Percentiles rank a stretch among this genome's conserved stretches.
phyloP scores from a whole-genome alignment of 2,329 filamentous ascomycete genomes.

The Mycosphaerella arachidis region DNA sequence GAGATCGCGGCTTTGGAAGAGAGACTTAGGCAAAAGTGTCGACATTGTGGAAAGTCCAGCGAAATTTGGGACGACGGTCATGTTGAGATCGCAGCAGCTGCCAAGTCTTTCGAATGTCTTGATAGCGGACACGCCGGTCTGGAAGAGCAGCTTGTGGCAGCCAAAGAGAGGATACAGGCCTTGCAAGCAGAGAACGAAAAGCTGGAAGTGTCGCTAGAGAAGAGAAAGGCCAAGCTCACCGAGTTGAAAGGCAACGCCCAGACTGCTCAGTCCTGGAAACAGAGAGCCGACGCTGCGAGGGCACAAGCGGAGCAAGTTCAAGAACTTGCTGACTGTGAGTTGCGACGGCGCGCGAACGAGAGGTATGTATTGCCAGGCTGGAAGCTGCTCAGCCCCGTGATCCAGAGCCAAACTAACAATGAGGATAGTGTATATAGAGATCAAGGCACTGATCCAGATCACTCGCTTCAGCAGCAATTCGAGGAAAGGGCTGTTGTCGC shows the following conservation, averaged over 20 bases:
- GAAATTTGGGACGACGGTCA: not conserved
- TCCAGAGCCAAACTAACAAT: not conserved
- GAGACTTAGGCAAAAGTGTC: not conserved
- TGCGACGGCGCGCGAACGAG: not conserved
- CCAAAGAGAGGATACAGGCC: not conserved
- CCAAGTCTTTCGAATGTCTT: not conserved
- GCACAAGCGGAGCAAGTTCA: not conserved
- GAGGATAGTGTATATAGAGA: not conserved
- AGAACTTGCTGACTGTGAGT: not conserved
- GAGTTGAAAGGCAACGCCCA: not conserved
- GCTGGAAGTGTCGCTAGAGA: not conserved
- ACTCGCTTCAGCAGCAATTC: not conserved
- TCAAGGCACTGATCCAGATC: not conserved
- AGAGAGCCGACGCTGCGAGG: not conserved
- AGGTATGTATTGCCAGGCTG: not conserved
- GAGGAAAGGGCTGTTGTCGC: not conserved
- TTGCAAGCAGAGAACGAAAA: not conserved
- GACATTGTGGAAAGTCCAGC: not conserved
- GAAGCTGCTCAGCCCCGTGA: not conserved
- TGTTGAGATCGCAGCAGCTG: not conserved
- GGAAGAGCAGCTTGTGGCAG: not conserved
- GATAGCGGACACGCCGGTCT: not conserved
- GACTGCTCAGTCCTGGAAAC: not conserved
- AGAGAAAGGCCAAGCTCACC: not conserved
- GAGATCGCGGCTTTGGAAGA: not conserved